Base-by-base conservation (phyloP, 75 land plant genomes). In the Selaginella tamariscina region DNA sequence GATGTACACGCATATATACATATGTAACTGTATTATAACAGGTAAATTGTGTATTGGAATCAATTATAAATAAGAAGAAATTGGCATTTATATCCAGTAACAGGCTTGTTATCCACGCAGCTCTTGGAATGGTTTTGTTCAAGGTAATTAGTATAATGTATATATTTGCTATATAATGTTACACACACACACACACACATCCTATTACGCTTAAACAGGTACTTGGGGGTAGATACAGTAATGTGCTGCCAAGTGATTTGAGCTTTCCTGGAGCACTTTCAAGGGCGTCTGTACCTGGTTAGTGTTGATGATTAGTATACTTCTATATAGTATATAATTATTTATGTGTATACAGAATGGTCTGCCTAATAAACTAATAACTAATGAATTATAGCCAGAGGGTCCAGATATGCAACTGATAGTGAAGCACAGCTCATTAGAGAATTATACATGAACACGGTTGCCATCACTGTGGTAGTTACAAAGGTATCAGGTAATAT, bases 161-260 rank as follows among this genome's bases (percentile, higher is more conserved):
- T 59, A 2, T n/a, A 59, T 26, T 2, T 2, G 20, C 63, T 59
- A 26, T 8, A 59, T 21, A 59, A 59, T 59, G 63, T 59, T 8
- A n/a, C 63, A 2, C 8, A 22, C 26, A 49, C 5, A 24, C 24
- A 60, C 11, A 11, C 63, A 5, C 24, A 9, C 63, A 13, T 60
- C 24, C n/a, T 21, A 60, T 9, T 21, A n/a, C 29, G 29, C n/a
- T 28, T 1, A 31, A 9, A n/a, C 68, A 67, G 68, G 69, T 72
- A 24, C 70, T 72, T 23, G 74, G 74, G 2, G 74, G 74, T 15
- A 2, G 32, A 1, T 56, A 24, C n/a, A 15, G 69, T 15, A 72
- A 72, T 56, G 57, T 72, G 70, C 65, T 72, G 74, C 74, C 74
- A 5, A 72, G 74, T 32, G 56, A 66, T 27, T 30, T 72, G 56